Evolutionary conservation across 441 rosid species (phyloP).

Genomic region (Sinapis alba): DNA sequence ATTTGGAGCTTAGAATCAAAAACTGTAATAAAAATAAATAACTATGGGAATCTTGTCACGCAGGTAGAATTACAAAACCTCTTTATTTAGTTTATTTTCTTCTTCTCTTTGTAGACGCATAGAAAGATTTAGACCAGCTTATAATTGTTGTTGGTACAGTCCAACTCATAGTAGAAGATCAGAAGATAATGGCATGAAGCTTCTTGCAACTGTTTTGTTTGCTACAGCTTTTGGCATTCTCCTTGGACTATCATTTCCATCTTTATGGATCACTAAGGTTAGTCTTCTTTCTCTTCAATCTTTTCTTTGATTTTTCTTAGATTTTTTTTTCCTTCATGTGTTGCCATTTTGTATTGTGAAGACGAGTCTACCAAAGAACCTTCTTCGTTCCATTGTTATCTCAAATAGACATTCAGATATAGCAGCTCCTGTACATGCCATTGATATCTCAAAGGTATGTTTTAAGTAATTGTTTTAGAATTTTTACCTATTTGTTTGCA

Average conservation of each 20-base stretch:
- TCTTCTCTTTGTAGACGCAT: neutral
- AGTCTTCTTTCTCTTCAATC: conserved; percentile 6
- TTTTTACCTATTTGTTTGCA: neutral
- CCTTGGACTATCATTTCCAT: conserved; percentile 78
- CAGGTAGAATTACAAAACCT: conserved; percentile 28
- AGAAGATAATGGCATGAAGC: conserved; percentile 66
- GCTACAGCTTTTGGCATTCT: conserved; percentile 82
- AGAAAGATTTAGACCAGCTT: neutral
- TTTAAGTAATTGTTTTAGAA: neutral
- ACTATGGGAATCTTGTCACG: conserved; percentile 39
- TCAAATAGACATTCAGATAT: conserved; percentile 5
- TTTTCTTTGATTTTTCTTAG: conserved; percentile 1
- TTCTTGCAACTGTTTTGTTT: conserved; percentile 60
- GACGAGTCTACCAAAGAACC: conserved; percentile 20
- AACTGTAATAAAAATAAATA: conserved; percentile 6
- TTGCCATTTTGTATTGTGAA: conserved; percentile 27
- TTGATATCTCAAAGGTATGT: conserved; percentile 29
- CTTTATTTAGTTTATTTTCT: neutral
- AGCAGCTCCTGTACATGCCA: conserved; percentile 6
- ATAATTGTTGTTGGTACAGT: conserved; percentile 46
- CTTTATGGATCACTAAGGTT: conserved; percentile 66
- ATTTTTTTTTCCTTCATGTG: neutral
- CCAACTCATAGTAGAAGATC: conserved; percentile 54
- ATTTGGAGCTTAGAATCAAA: conserved; percentile 27
- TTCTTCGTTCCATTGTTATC: conserved; percentile 30